Evolutionary conservation across 2,329 filamentous ascomycete species (phyloP).

Genomic region (Colletotrichum sidae): DNA sequence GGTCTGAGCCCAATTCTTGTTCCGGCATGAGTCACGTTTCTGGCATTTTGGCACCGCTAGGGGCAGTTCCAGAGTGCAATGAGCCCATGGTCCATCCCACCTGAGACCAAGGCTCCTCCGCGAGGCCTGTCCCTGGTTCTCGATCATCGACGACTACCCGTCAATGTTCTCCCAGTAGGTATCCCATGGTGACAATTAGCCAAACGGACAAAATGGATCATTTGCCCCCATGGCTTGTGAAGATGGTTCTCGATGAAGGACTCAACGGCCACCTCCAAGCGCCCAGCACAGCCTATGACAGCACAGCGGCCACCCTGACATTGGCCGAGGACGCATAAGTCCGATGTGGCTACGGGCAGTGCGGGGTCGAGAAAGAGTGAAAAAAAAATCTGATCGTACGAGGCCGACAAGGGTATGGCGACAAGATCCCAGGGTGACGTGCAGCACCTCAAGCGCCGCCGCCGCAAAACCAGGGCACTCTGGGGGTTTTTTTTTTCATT

Average conservation of each 20-base stretch:
- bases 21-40: slow-evolving; percentile 37
- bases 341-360: slow-evolving; percentile 15
- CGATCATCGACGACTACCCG: slow-evolving; percentile 2
- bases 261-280: neutral
- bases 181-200: neutral
- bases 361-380: slow-evolving; percentile 20
- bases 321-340: slow-evolving; percentile 26
- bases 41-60: slow-evolving; percentile 2
- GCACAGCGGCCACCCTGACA: slow-evolving; percentile 10
- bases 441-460: slow-evolving; percentile 33
- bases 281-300: slow-evolving; percentile 4
- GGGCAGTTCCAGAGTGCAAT: slow-evolving; percentile 14
- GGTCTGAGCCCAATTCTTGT: slow-evolving; percentile 34
- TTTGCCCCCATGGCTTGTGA: slow-evolving; percentile 5
- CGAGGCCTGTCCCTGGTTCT: slow-evolving; percentile 26
- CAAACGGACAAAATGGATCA: neutral
- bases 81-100: slow-evolving; percentile 27
- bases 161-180: neutral
- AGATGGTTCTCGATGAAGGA: neutral
- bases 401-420: slow-evolving; percentile 2
- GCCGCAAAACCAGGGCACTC: slow-evolving; percentile 23
- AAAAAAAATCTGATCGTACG: slow-evolving; percentile 26
- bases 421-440: slow-evolving; percentile 34
- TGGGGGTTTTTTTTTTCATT: slow-evolving; percentile 1
- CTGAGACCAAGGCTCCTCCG: slow-evolving; percentile 25